A percentile compares a stretch with the other conserved stretches of the same genome.
phyloP scores from a whole-genome alignment of 345 rosid species.

The Murraya paniculata region DNA sequence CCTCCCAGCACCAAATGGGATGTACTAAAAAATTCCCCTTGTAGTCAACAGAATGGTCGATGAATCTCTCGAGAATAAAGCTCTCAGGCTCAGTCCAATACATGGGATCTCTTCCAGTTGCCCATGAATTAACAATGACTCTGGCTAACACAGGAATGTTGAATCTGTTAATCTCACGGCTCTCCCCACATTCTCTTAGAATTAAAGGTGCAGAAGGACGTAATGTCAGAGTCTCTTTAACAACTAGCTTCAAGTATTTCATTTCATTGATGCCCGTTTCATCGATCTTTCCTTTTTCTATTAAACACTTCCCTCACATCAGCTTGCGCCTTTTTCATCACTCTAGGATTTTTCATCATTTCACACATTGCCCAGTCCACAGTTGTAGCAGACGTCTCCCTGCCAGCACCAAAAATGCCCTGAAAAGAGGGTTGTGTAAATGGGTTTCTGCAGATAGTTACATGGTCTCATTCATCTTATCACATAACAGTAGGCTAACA shows the following conservation, averaged over 20 bases:
- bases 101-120: slow-evolving; percentile 31
- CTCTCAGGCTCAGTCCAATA: slow-evolving; percentile 34
- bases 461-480: no score
- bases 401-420: slow-evolving; percentile 25
- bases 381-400: slow-evolving; percentile 27
- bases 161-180: slow-evolving; percentile 21
- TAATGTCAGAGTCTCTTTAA: slow-evolving; percentile 29
- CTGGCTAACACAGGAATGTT: slow-evolving; percentile 20
- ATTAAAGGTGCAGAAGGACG: slow-evolving; percentile 25
- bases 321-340: slow-evolving; percentile 17
- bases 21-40: slow-evolving; percentile 20
- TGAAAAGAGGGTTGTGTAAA: not conserved
- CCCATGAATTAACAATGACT: slow-evolving; percentile 37
- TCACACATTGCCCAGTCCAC: slow-evolving; percentile 34
- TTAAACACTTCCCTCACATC: slow-evolving; percentile 25
- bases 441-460: no score
- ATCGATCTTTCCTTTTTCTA: slow-evolving; percentile 15
- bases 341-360: slow-evolving; percentile 21
- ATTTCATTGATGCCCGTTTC: slow-evolving; percentile 20
- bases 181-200: slow-evolving; percentile 20
- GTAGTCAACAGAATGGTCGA: slow-evolving; percentile 7
- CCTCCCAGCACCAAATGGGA: slow-evolving; percentile 33
- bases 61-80: slow-evolving; percentile 31
- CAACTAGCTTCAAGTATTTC: slow-evolving; percentile 15
- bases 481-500: no score